These are phyloP conservation scores for Pseudogymnoascus sp. DNA, from an alignment of 2,329 filamentous ascomycete species.

Conservation along the genomic window DNA sequence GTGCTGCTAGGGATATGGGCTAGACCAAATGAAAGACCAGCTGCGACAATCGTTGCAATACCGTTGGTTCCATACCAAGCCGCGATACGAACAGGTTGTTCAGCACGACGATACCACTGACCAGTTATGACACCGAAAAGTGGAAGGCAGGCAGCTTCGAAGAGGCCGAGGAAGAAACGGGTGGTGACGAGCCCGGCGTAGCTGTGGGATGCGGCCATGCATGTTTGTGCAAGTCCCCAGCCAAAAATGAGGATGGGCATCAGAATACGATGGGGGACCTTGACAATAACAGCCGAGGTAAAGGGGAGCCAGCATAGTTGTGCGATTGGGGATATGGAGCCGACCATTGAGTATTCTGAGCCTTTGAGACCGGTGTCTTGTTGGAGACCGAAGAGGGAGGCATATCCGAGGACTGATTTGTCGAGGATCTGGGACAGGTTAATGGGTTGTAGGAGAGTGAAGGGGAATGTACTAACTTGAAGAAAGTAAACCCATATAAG, in stretches of 20 bases:
- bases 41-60: conserved; percentile 25
- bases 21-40: conserved; percentile 26
- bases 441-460: background rate
- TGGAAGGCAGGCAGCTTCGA: conserved; percentile 50
- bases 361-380: conserved; percentile 45
- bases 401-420: conserved; percentile 45
- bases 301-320: conserved; percentile 55
- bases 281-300: conserved; percentile 51
- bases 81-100: conserved; percentile 31
- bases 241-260: conserved; percentile 43
- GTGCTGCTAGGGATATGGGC: conserved; percentile 36
- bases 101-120: conserved; percentile 32
- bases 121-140: conserved; percentile 32
- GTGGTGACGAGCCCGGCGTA: conserved; percentile 70
- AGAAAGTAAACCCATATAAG: conserved; percentile 39
- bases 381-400: conserved; percentile 50
- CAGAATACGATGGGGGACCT: conserved; percentile 49
- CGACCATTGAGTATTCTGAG: conserved; percentile 44
- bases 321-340: conserved; percentile 50
- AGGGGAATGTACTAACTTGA: conserved; percentile 21
- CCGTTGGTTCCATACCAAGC: conserved; percentile 30
- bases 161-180: conserved; percentile 75
- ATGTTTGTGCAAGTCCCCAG: conserved; percentile 40
- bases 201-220: conserved; percentile 42
- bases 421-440: conserved; percentile 34